Base-by-base conservation (phyloP, 2,329 filamentous ascomycete species). In the Ciborinia camelliae region DNA sequence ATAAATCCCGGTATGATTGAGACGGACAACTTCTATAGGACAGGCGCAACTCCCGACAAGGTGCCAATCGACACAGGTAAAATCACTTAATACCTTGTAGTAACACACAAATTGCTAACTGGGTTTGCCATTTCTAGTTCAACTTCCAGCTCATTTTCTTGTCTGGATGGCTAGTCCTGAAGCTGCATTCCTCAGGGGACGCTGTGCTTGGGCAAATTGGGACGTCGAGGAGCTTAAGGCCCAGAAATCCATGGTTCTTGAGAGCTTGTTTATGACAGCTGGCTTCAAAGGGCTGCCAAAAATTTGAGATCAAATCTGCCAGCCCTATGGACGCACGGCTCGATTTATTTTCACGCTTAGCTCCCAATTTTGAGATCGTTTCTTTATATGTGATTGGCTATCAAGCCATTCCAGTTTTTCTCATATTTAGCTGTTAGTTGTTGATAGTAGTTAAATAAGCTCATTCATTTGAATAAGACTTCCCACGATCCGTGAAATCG, bases 131-230 rank as follows among this genome's bases (percentile, higher is more conserved):
- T 32, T 23, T 45, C 26, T 45, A 60, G 57, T 51, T 45, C 41
- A 51, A 50, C 32, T 63, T 15, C n/a, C 60, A 30, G 65, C 30
- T 18, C 32, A 58, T 41, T 66, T 66, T 32, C 5, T 63, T 2
- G 53, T 62, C 14, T 66, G 65, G 65, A 20, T 63, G 28, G 53
- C 60, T 41, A 63, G 60, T 50, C 28, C 76, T 1, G 79, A 83
- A 65, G 80, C 81, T 0, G 70, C 66, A 10, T 82, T 82, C 65
- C 68, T 83, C n/a, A 78, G 76, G 47, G 74, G 77, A 6, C 78
- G 77, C 54, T 77, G 78, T 26, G 71, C 81, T 0, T 82, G 79
- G 77, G 75, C 77, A 10, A 78, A 79, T 35, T 83, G 81, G 81
- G 81, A 83, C 68, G 76, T 81, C 0, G 75, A 79, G n/a, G 80